Percentiles rank a stretch among this genome's conserved stretches.
These are phyloP conservation scores for Fusarium agapanthi DNA, from an alignment of 2,329 filamentous ascomycete genomes.

Conservation along the genomic window DNA sequence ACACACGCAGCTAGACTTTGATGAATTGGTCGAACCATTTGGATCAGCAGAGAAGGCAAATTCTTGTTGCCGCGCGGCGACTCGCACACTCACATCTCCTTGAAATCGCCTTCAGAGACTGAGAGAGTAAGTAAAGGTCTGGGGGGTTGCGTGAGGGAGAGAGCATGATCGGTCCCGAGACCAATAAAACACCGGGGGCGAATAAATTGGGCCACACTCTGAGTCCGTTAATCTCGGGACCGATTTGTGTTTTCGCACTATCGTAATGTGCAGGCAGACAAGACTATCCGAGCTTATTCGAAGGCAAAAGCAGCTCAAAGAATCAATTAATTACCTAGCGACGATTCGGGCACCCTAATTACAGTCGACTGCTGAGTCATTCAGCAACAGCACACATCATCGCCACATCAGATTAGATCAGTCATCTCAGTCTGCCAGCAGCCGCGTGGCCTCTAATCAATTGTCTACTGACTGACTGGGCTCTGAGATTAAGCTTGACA, in stretches of 20 bases:
- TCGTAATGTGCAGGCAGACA: conserved; percentile 13
- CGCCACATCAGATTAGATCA: conserved; percentile 31
- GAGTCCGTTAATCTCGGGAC: conserved; percentile 4
- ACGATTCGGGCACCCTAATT: neutral
- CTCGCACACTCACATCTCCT: neutral
- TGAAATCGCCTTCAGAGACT: conserved; percentile 2
- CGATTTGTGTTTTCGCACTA: conserved; percentile 4
- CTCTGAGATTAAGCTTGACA: neutral
- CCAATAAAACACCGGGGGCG: conserved; percentile 25
- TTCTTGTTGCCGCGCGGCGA: conserved; percentile 38
- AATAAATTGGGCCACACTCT: conserved; percentile 3
- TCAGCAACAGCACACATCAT: neutral
- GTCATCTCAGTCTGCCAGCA: conserved; percentile 8
- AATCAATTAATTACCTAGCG: neutral
- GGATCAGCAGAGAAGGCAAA: conserved; percentile 21
- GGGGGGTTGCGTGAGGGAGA: conserved; percentile 3
- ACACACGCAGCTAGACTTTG: conserved; percentile 33
- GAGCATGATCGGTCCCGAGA: conserved; percentile 32
- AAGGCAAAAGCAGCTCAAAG: conserved; percentile 4
- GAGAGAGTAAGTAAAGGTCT: neutral
- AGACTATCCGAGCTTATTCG: neutral
- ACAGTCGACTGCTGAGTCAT: conserved; percentile 31
- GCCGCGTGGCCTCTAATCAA: conserved; percentile 27
- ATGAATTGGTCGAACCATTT: conserved; percentile 36
- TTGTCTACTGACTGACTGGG: neutral